Conservation (phyloP, 495 filamentous ascomycete species). For the Neurospora sp. region DNA sequence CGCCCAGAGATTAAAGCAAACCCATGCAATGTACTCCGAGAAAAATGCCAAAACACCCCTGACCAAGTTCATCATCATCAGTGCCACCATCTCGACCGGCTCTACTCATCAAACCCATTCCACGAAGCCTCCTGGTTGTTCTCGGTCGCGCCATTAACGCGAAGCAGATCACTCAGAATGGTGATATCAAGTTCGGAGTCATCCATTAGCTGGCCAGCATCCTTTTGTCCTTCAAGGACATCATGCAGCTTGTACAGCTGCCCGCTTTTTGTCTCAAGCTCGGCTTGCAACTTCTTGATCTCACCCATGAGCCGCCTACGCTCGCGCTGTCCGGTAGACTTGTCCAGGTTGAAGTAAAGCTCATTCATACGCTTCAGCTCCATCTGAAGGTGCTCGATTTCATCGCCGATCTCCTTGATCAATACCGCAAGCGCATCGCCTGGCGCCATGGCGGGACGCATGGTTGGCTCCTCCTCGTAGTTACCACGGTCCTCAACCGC, state of each 20-base stretch:
- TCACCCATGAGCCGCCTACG: slow-evolving; percentile 54
- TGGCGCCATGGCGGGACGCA: slow-evolving; percentile 67
- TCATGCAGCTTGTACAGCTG: slow-evolving; percentile 86
- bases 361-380: slow-evolving; percentile 47
- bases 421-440: slow-evolving; percentile 68
- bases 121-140: slow-evolving; percentile 13
- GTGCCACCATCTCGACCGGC: neutral
- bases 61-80: neutral
- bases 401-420: slow-evolving; percentile 71
- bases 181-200: slow-evolving; percentile 60
- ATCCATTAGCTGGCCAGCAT: slow-evolving; percentile 52
- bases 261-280: slow-evolving; percentile 70
- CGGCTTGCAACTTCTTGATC: slow-evolving; percentile 52
- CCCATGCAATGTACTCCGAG: neutral
- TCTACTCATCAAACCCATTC: slow-evolving; percentile 29
- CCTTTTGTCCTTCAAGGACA: slow-evolving; percentile 74
- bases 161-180: slow-evolving; percentile 26
- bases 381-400: slow-evolving; percentile 69
- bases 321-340: slow-evolving; percentile 52
- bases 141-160: slow-evolving; percentile 6
- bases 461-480: slow-evolving; percentile 59
- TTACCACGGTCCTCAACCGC: slow-evolving; percentile 25
- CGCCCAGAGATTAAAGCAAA: neutral
- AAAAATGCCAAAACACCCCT: neutral
- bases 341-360: slow-evolving; percentile 58